Evolutionary conservation across 768 basidiomycete genomes (phyloP), one percentile per base, ranked within the genome.

Genomic region (Stropharia rugosoannulata): DNA sequence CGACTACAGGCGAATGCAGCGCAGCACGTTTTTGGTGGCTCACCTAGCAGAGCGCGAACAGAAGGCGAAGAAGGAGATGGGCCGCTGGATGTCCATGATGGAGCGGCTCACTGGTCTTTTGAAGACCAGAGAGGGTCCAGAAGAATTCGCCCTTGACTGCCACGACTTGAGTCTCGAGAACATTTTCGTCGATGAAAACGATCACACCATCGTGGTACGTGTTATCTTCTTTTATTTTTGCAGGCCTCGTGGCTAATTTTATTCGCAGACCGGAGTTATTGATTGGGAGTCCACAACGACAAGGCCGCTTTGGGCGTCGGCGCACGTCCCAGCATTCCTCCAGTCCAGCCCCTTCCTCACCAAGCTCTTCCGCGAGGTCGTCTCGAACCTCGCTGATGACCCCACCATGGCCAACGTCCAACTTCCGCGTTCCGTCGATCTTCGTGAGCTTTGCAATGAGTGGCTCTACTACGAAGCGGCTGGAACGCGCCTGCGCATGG

Each of bases 281-380:
- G 92, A 94, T 62, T 93, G 90, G 91, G 91, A 94, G 67, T 90
- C 91, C 13, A 93, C 91, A n/a, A 90, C 89, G 10, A 90, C 86
- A 8, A 80, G 92, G 12, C 92, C 91, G 4, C 78, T 94, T 16
- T 93, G 90, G 90, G 86, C 88, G 16, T 86, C 84, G 56, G 89
- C 92, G 0, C 91, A 94, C 64, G 76, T 92, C 2, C 91, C 91
- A 0, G 80, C 88, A 0, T 90, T 91, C 68, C 79, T 90, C 18
- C 87, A 89, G 61, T 82, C 83, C n/a, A 88, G 85, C 56, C 83
- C 86, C 0, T 90, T 91, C 74, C 83, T 86, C 2, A 79, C 81
- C 1, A 82, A 80, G 63, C 75, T 90, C 36, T 92, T 90, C 75
- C 85, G 85, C 18, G 78, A 84, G 48, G 80, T 84, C 10, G 79